Evolutionary conservation across 2,329 filamentous ascomycete genomes (phyloP).

Genomic region (Phyllosticta citribraziliensis): DNA sequence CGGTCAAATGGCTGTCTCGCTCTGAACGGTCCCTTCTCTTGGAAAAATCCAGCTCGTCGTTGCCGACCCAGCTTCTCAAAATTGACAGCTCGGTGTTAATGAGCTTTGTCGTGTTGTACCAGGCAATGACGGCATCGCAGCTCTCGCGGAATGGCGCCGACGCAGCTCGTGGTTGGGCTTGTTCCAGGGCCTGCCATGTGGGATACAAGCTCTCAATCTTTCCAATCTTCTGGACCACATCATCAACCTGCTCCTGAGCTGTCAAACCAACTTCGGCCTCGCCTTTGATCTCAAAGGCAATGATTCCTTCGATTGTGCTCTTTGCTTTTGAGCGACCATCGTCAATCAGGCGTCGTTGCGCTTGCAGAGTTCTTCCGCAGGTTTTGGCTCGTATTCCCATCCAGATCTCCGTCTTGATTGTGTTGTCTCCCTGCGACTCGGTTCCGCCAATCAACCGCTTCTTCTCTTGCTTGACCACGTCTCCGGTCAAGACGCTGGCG

Average conservation of each 20-base stretch:
- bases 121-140: constrained; percentile 81
- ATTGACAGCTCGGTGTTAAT: constrained; percentile 93
- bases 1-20: constrained; percentile 62
- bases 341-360: constrained; percentile 81
- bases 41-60: constrained; percentile 85
- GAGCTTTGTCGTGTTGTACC: constrained; percentile 93
- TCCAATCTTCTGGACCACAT: constrained; percentile 83
- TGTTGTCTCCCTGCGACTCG: constrained; percentile 63
- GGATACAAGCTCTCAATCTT: constrained; percentile 80
- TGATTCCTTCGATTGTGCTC: constrained; percentile 72
- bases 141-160: constrained; percentile 71
- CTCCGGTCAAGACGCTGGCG: constrained; percentile 86
- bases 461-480: constrained; percentile 97
- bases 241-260: constrained; percentile 77
- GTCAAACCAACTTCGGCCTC: constrained; percentile 85
- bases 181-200: constrained; percentile 63
- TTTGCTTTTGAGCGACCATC: constrained; percentile 68
- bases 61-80: constrained; percentile 92
- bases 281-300: constrained; percentile 88
- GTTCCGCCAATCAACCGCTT: constrained; percentile 78
- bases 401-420: constrained; percentile 66
- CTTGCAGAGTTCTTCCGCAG: constrained; percentile 72
- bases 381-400: constrained; percentile 74
- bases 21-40: constrained; percentile 61
- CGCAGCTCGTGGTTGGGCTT: constrained; percentile 64